Evolutionary conservation across 768 basidiomycete species (phyloP), one percentile per base, ranked within the genome.

Genomic region (Kwoniella dendrophila): DNA sequence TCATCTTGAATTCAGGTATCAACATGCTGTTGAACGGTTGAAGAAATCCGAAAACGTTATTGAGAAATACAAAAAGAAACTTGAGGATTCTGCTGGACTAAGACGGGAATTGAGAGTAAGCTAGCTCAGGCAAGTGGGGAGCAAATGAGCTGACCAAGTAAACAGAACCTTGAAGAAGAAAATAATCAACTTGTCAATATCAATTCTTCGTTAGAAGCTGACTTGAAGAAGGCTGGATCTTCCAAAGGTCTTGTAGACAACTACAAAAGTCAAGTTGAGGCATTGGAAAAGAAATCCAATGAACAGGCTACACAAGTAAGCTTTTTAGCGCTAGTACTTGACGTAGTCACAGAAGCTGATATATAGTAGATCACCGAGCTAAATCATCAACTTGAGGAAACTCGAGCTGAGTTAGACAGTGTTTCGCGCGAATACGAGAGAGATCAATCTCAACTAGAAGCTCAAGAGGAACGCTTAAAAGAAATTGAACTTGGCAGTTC

Each of bases 41-140:
- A 88, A 90, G 71, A 98, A 97, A 82, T 89, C 88, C 1, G 96
- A 98, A 80, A 94, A 94, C 73, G 93, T 96, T 29, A 90, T 96
- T 85, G 93, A 97, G 80, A 99, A 98, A 79, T 94, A 97, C 80
- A 95, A 94, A 82, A 94, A 91, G 84, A 99, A 98, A 80, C 84
- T 98, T 1, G 95, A 97, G 71, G 96, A 97, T 76, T 86, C 89
- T 3, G 92, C 90, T 14, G 91, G 95, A 66, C 69, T 76, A 26
- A 70, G 73, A 27, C 60, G 81, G 40, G 74, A 77, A 48, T 61
- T 83, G 55, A 80, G 82, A 68, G 82, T 82, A 47, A 30, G 76
- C 53, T n/a, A 43, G 47, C 33, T 4, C 36, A 27, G 27, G 6
- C 38, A 34, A 32, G n/a, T 11, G 32, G 22, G 11, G 11, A 7